These are phyloP conservation scores for Suhomyces sp. DNA, from an alignment of 805 yeast genomes.

Conservation along the genomic window DNA sequence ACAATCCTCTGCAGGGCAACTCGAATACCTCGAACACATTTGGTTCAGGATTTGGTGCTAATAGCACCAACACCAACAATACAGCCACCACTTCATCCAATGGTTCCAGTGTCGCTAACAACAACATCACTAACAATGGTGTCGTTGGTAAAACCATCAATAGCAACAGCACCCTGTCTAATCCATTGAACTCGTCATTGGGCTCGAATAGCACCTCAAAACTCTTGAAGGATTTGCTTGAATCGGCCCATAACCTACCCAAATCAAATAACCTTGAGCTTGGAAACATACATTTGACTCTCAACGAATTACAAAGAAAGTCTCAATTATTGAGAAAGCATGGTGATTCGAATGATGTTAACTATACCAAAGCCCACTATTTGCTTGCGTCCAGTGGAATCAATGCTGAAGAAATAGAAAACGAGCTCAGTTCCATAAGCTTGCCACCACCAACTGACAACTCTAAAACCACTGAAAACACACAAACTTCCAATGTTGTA, in stretches of 20 bases:
- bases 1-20: constrained; percentile 2
- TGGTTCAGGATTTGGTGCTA: constrained; percentile 3
- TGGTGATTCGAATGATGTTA: constrained; percentile 29
- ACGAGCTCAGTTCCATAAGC: constrained; percentile 15
- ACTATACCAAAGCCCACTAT: constrained; percentile 76
- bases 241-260: constrained; percentile 75
- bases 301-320: constrained; percentile 71
- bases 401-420: constrained; percentile 17
- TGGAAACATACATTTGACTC: constrained; percentile 77
- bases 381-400: constrained; percentile 86
- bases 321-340: constrained; percentile 54
- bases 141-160: neutral
- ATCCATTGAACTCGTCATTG: neutral
- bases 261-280: constrained; percentile 54
- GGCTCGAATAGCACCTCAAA: constrained; percentile 13
- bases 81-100: neutral
- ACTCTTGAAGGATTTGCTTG: constrained; percentile 66
- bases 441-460: constrained; percentile 11
- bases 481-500: neutral
- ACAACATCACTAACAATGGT: constrained; percentile 4
- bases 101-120: neutral
- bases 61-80: constrained; percentile 3
- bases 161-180: constrained; percentile 8
- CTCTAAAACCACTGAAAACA: neutral
- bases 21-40: constrained; percentile 2